Conservation (phyloP, 768 basidiomycete species). For the Serendipita sp. region DNA sequence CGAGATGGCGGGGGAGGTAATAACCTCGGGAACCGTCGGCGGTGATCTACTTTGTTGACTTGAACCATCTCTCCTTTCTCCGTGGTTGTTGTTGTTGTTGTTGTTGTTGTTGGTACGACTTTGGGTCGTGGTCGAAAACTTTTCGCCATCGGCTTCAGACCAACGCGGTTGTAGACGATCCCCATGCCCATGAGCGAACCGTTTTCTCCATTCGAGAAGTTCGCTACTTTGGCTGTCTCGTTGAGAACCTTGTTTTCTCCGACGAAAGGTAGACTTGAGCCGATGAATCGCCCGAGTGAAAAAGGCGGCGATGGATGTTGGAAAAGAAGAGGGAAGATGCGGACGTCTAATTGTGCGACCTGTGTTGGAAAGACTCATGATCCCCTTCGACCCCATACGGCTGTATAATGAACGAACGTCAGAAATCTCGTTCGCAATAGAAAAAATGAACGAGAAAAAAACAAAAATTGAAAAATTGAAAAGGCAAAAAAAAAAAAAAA, state of each 20-base stretch:
- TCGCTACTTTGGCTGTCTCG: slow-evolving; percentile 5
- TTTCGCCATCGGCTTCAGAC: not conserved
- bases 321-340: not conserved
- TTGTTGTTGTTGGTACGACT: too few relatives aligned
- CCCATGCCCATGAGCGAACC: too few relatives aligned
- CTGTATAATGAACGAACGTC: not conserved
- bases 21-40: not conserved
- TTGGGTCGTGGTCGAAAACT: not conserved
- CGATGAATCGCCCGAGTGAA: not conserved
- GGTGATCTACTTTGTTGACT: not conserved
- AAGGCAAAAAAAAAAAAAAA: not conserved
- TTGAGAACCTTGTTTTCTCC: not conserved
- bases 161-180: not conserved
- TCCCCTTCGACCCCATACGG: not conserved
- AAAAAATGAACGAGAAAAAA: too few relatives aligned
- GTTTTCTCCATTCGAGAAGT: not conserved
- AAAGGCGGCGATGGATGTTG: too few relatives aligned
- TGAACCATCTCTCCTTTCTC: too few relatives aligned
- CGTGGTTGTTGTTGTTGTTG: not conserved
- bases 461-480: not conserved
- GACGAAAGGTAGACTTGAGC: not conserved
- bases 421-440: too few relatives aligned
- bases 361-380: not conserved
- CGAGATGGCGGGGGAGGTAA: not conserved
- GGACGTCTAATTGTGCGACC: not conserved